Conservation (phyloP, 768 basidiomycete species). For the Cyclocybe cylindracea region DNA sequence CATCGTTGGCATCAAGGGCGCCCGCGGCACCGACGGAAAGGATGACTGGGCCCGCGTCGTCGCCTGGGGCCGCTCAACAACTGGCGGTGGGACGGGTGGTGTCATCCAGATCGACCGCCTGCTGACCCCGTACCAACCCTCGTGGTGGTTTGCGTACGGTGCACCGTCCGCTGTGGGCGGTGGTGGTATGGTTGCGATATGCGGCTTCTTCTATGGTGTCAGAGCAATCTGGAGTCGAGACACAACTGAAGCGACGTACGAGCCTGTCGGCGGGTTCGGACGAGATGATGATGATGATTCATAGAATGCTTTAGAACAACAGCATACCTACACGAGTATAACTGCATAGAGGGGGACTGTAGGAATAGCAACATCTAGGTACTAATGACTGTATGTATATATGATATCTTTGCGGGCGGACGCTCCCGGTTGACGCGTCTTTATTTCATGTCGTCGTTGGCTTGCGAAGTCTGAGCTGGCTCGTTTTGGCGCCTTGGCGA, state of each 20-base stretch:
- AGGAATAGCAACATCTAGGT: constrained; percentile 9
- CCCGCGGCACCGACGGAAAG: constrained; percentile 62
- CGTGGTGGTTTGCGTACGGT: constrained; percentile 82
- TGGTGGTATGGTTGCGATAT: constrained; percentile 61
- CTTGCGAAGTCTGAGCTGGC: too few relatives aligned
- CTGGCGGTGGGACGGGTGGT: constrained; percentile 75
- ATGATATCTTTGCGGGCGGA: not conserved
- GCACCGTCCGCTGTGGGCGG: constrained; percentile 62
- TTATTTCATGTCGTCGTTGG: too few relatives aligned
- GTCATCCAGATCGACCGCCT: constrained; percentile 87
- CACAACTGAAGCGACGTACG: constrained; percentile 84
- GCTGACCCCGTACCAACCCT: constrained; percentile 82
- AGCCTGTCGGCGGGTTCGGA: constrained; percentile 83
- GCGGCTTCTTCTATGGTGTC: constrained; percentile 73
- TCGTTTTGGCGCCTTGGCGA: too few relatives aligned
- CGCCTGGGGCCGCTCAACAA: constrained; percentile 78
- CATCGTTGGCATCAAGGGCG: constrained; percentile 74
- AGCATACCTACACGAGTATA: constrained; percentile 6
- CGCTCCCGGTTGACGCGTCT: too few relatives aligned
- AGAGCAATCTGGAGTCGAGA: constrained; percentile 71
- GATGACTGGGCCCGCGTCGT: constrained; percentile 67
- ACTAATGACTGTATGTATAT: constrained; percentile 17
- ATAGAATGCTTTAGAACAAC: constrained; percentile 11
- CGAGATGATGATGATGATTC: constrained; percentile 48
- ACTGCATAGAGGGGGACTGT: constrained; percentile 7